Conservation (phyloP, 495 filamentous ascomycete genomes). For the Articulospora tetracladia region DNA sequence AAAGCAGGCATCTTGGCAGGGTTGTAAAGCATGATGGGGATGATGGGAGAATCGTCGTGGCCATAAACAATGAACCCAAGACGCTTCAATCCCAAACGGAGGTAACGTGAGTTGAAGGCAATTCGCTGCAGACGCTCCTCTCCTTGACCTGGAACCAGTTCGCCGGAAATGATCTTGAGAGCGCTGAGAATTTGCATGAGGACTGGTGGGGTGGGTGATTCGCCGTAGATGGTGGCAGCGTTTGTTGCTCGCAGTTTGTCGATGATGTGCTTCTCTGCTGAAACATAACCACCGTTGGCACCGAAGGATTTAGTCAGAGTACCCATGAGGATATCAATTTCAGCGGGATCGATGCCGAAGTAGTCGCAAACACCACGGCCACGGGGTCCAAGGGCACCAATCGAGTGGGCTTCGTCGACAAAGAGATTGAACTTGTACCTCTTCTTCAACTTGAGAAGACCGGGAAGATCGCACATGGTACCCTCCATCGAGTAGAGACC, state of each 20-base stretch:
- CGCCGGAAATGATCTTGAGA: conserved; percentile 82
- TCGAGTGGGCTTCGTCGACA: conserved; percentile 94
- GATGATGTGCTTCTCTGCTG: conserved; percentile 85
- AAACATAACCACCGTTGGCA: conserved; percentile 95
- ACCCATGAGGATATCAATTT: conserved; percentile 97
- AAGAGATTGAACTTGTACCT: conserved; percentile 97
- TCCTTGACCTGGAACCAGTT: conserved; percentile 83
- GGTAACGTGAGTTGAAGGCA: conserved; percentile 97
- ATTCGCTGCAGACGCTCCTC: conserved; percentile 94
- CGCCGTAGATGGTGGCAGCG: conserved; percentile 81
- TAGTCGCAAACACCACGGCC: conserved; percentile 97
- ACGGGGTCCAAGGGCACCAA: conserved; percentile 84
- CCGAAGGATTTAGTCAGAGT: conserved; percentile 98
- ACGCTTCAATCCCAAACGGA: conserved; percentile 92
- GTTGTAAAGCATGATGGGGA: conserved; percentile 90
- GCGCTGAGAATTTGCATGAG: conserved; percentile 84
- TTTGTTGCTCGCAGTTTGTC: conserved; percentile 85
- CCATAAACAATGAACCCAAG: conserved; percentile 96
- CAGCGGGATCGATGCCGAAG: conserved; percentile 80
- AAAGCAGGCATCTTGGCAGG: conserved; percentile 98
- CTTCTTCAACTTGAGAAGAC: conserved; percentile 77
- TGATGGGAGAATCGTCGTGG: conserved; percentile 96
- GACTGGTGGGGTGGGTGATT: conserved; percentile 81
- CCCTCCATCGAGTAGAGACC: conserved; percentile 99
- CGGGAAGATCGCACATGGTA: conserved; percentile 94